These are phyloP conservation scores for Pseudoscleropodium purum DNA, from an alignment of 225 moss, liverwort and hornwort genomes.

Conservation along the genomic window DNA sequence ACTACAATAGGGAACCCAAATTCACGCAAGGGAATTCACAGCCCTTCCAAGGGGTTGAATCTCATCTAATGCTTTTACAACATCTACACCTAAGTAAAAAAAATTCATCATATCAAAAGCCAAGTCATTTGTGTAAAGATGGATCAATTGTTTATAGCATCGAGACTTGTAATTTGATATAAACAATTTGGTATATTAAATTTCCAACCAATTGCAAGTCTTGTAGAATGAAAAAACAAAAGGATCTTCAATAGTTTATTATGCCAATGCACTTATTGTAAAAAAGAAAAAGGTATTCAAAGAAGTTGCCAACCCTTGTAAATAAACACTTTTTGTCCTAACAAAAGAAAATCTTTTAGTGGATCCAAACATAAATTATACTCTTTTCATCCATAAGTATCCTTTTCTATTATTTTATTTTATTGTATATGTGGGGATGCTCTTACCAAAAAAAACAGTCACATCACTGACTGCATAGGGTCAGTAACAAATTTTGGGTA, in stretches of 20 bases:
- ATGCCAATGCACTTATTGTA: background rate
- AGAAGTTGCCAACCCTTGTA: fast-evolving
- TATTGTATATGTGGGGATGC: background rate
- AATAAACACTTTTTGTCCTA: background rate
- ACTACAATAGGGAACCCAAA: too few species aligned
- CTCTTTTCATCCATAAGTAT: background rate
- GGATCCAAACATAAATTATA: background rate
- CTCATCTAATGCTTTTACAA: background rate
- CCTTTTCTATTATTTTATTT: background rate
- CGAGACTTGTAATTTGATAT: background rate
- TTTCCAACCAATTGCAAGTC: background rate
- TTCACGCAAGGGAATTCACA: too few species aligned
- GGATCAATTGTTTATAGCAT: background rate
- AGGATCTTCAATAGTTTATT: background rate
- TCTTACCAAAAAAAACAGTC: background rate
- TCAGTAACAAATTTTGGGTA: too few species aligned
- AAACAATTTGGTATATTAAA: background rate
- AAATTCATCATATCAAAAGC: background rate
- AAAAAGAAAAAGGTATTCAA: background rate
- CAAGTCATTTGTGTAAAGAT: background rate
- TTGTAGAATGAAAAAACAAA: background rate
- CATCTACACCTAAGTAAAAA: background rate
- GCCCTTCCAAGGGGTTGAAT: too few species aligned
- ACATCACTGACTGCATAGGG: background rate
- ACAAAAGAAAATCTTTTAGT: too few species aligned